Percentiles rank a stretch among this genome's conserved stretches.
phyloP scores from a whole-genome alignment of 768 basidiomycete species.

The Auricularia heimuer region DNA sequence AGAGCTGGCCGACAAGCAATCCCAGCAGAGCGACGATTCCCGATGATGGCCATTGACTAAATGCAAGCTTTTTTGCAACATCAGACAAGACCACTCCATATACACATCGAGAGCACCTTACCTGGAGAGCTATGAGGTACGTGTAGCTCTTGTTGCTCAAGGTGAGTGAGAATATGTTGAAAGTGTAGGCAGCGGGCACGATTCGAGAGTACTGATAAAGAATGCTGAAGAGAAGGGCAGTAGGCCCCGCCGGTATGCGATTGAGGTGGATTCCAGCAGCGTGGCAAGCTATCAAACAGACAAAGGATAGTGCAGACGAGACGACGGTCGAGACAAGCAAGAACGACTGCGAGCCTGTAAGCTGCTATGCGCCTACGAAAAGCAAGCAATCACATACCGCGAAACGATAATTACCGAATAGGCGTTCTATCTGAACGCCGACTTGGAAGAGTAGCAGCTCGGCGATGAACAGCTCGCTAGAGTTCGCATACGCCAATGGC shows the following conservation, averaged over 20 bases:
- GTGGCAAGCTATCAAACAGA: constrained; percentile 54
- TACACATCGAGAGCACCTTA: constrained; percentile 22
- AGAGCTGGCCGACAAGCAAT: constrained; percentile 60
- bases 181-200: constrained; percentile 67
- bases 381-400: constrained; percentile 42
- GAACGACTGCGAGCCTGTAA: constrained; percentile 50
- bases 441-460: constrained; percentile 66
- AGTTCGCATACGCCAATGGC: constrained; percentile 71
- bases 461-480: constrained; percentile 73
- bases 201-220: constrained; percentile 76
- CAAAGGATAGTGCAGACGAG: constrained; percentile 58
- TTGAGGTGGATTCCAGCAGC: constrained; percentile 48
- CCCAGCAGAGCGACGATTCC: constrained; percentile 53
- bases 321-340: constrained; percentile 55
- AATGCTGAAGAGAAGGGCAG: constrained; percentile 66
- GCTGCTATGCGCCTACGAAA: not conserved
- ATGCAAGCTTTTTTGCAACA: constrained; percentile 46
- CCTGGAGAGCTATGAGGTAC: constrained; percentile 67
- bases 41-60: constrained; percentile 60
- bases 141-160: constrained; percentile 68
- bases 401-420: constrained; percentile 81
- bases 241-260: constrained; percentile 64
- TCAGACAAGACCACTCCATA: not conserved
- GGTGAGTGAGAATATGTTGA: constrained; percentile 62
- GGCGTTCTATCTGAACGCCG: constrained; percentile 65